phyloP scores from a whole-genome alignment of 495 filamentous ascomycete genomes.

The Rhypophila decipiens region DNA sequence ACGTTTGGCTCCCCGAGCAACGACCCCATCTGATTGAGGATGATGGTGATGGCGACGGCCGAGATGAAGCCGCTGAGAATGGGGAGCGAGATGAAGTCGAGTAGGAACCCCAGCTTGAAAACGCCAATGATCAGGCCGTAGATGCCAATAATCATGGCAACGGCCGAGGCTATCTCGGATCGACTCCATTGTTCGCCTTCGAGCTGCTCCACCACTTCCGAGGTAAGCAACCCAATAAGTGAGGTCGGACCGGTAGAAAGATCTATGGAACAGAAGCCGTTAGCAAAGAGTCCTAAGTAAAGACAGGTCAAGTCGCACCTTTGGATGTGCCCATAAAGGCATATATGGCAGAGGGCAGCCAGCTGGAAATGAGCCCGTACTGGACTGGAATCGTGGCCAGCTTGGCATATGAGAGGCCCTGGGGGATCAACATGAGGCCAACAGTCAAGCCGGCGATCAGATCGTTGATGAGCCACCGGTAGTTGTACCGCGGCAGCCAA shows the following conservation, averaged over 20 bases:
- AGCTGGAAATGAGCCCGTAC: constrained; percentile 47
- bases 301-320: constrained; percentile 23
- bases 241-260: constrained; percentile 47
- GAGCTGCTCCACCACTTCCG: constrained; percentile 39
- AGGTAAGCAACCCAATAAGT: constrained; percentile 43
- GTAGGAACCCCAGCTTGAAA: constrained; percentile 45
- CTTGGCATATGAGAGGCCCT: constrained; percentile 46
- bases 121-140: constrained; percentile 44
- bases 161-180: constrained; percentile 39
- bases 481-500: constrained; percentile 44
- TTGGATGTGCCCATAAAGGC: constrained; percentile 52
- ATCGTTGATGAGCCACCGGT: constrained; percentile 43
- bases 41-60: constrained; percentile 44
- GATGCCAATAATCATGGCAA: constrained; percentile 46
- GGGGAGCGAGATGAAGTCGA: constrained; percentile 46
- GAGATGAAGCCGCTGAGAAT: constrained; percentile 47
- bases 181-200: constrained; percentile 28
- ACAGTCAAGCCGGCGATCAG: constrained; percentile 45
- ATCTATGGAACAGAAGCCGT: constrained; percentile 20
- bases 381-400: constrained; percentile 47
- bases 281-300: not conserved
- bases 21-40: constrained; percentile 38
- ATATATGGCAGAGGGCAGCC: constrained; percentile 44
- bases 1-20: constrained; percentile 39
- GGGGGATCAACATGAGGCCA: constrained; percentile 47